Evolutionary conservation across 495 filamentous ascomycete genomes (phyloP).

Genomic region (Talaromyces ruber): DNA sequence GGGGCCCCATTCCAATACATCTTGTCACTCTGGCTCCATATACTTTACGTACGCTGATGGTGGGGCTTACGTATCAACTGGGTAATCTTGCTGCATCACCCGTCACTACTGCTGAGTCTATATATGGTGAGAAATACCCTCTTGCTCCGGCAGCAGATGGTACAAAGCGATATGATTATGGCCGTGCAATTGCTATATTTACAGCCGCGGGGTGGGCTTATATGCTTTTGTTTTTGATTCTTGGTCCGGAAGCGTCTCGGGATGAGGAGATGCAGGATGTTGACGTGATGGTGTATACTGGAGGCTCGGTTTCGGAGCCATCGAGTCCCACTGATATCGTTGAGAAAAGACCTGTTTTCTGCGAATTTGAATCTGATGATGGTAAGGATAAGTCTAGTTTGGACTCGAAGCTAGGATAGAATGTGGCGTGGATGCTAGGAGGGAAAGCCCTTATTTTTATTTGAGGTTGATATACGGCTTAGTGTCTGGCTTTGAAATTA

Average conservation of each 20-base stretch:
- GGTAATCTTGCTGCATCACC: conserved; percentile 28
- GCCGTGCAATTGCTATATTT: conserved; percentile 22
- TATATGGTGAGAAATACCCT: conserved; percentile 27
- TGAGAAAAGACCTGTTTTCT: conserved; percentile 2
- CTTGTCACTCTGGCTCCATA: conserved; percentile 24
- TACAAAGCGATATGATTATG: conserved; percentile 22
- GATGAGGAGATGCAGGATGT: conserved; percentile 12
- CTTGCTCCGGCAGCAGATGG: conserved; percentile 14
- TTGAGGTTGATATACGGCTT: neutral
- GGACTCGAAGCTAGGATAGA: neutral
- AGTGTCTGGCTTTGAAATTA: neutral
- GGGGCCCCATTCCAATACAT: conserved; percentile 26
- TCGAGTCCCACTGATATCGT: conserved; percentile 15
- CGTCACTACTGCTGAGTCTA: conserved; percentile 27
- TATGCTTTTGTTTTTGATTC: conserved; percentile 24
- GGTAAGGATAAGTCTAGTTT: neutral
- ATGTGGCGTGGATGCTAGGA: neutral
- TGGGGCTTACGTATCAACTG: conserved; percentile 29
- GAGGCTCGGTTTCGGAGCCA: conserved; percentile 18
- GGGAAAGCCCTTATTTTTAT: neutral
- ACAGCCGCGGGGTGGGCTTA: conserved; percentile 23
- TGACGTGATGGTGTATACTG: conserved; percentile 15
- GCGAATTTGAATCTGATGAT: neutral
- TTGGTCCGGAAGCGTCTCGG: conserved; percentile 27
- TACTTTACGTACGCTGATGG: conserved; percentile 21